Evolutionary conservation across 257 asterid species (phyloP), one percentile per base, ranked within the genome.

Genomic region (Salvia rosmarinus): DNA sequence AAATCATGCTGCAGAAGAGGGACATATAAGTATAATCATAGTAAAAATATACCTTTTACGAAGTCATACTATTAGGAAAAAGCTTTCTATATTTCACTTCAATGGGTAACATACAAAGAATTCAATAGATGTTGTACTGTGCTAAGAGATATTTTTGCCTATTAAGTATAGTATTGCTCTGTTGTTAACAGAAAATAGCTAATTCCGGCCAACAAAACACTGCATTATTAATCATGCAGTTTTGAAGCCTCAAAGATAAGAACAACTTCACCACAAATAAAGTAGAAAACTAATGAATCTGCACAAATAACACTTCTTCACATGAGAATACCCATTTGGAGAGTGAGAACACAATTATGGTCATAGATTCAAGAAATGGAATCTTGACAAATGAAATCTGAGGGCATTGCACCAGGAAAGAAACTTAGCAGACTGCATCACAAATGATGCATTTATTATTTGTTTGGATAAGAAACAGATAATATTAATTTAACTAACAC

Each of bases 231-330:
- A 55, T 49, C 16, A 20, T 35, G 34, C 34, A 23, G 55, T 35
- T 21, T 37, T 51, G 62, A 28, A 50, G n/a, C 51, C 64, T 32
- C 25, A 10, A 34, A 13, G 6, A 51, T 28, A 62, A n/a, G 16
- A 10, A 23, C 7, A 5, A 3, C n/a, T 34, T 61, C 46, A 34
- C 47, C 4, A 34, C 39, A 72, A 61, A 35, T 50, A 47, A 39
- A 72, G 56, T 49, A 19, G 44, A 50, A 35, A 62, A 17, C 21
- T 64, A 71, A 19, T 11, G 35, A 37, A 63, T 72, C 50, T 20
- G 9, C 73, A 43, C 71, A 12, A 37, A 28, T 60, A 30, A 56
- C 51, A 62, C 25, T 20, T 5, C 54, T 67, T 43, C 68, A 47
- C 16, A 30, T 23, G 49, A 57, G 17, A 44, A 49, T 16, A 71